Percentiles rank a stretch among this genome's conserved stretches.
Conservation (phyloP, 768 basidiomycete genomes). For the Gloeostereum incarnatum region DNA sequence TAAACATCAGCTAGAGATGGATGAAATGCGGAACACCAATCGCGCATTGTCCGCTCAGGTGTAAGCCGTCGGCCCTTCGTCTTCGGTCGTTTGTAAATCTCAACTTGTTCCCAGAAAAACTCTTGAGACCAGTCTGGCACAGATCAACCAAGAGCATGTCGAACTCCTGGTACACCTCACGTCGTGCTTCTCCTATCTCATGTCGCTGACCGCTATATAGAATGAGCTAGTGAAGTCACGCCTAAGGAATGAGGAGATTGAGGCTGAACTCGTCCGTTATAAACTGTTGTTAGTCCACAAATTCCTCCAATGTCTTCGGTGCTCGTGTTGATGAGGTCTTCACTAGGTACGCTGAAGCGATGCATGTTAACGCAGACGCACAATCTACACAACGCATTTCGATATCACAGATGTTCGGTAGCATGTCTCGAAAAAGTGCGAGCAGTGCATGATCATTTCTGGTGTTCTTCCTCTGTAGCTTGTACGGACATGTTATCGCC, state of each 20-base stretch:
- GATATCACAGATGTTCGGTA: conserved; percentile 10
- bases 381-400: conserved; percentile 59
- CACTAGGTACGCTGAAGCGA: conserved; percentile 57
- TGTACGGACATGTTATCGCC: too few relatives aligned
- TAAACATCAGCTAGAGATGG: conserved; percentile 79
- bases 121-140: conserved; percentile 70
- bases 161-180: conserved; percentile 47
- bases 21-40: conserved; percentile 74
- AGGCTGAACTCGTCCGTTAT: conserved; percentile 89
- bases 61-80: conserved; percentile 34
- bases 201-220: conserved; percentile 23
- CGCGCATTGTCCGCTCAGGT: conserved; percentile 68
- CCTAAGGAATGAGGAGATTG: conserved; percentile 86
- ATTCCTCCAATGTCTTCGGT: conserved; percentile 5
- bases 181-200: background rate
- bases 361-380: conserved; percentile 69
- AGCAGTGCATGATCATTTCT: background rate
- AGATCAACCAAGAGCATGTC: conserved; percentile 79
- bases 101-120: conserved; percentile 45
- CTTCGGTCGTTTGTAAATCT: conserved; percentile 4
- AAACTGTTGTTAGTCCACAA: conserved; percentile 87
- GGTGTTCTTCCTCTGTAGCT: too few relatives aligned
- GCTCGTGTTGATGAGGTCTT: background rate
- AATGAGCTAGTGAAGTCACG: conserved; percentile 88
- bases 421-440: conserved; percentile 4